Evolutionary conservation across 2,329 filamentous ascomycete species (phyloP), one percentile per base, ranked within the genome.

Genomic region (Colletotrichum magnum): DNA sequence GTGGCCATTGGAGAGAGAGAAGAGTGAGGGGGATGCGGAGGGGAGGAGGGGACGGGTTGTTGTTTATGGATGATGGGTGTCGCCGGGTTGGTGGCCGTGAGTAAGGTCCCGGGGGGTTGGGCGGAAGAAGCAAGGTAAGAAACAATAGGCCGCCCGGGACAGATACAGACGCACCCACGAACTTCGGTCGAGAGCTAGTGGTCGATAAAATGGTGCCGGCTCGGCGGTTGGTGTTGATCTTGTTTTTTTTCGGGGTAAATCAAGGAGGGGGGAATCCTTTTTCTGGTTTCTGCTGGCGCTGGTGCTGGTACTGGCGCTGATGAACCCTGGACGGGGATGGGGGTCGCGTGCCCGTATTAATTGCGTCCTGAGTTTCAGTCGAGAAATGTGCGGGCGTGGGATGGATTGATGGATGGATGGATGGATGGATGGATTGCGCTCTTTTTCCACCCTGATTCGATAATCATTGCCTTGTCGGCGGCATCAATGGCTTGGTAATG

Each of bases 271-370:
- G 41, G 5, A 43, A 36, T 36, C 32, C 32, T 36, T 2, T 36
- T 36, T 7, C 10, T 10, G 32, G 32, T 36, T 36, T 36, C 32
- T 36, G 32, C 32, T 36, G 10, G 7, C 32, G 32, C 32, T 36
- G 32, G 7, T 36, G 32, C 7, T 10, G 32, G 32, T 6, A 6
- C 32, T 36, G 32, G 32, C 32, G 9, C 32, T 36, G 32, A 36
- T 36, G 32, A 36, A 36, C 32, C 32, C 50, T 53, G 21, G 48
- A 59, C 16, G 53, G 24, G 41, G 41, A 59, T 45, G 61, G 62
- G 45, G 66, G 62, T 66, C 56, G 62, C 56, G 66, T 69, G 66
- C 50, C 60, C 50, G 62, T 61, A 36, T 36, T 36, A 64, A 68
- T 54, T 58, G 54, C 36, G 41, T 51, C 43, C 15, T 18, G 54